Conservation (phyloP, 2,329 filamentous ascomycete genomes). For the Atkinsonella texensis region DNA sequence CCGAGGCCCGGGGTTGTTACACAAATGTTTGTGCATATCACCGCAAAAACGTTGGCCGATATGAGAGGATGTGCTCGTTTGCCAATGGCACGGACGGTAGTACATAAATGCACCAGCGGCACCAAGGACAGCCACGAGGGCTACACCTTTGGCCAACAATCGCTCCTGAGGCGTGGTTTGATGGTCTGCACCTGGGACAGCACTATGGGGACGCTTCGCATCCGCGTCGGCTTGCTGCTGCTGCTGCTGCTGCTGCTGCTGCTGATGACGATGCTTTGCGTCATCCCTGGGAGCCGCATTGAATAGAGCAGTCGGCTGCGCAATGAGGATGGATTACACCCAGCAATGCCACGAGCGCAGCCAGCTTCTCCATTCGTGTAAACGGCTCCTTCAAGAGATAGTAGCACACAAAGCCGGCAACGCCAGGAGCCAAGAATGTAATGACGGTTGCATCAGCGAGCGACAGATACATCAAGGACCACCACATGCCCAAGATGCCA, state of each 20-base stretch:
- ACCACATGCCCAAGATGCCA: slow-evolving; percentile 68
- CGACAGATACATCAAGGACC: slow-evolving; percentile 59
- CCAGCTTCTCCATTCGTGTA: slow-evolving; percentile 63
- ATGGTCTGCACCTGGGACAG: slow-evolving; percentile 20
- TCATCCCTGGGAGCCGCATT: slow-evolving; percentile 8
- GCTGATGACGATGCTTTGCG: background rate
- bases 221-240: background rate
- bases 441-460: slow-evolving; percentile 83
- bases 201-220: background rate
- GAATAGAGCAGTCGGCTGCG: slow-evolving; percentile 53
- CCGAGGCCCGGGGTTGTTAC: slow-evolving; percentile 41
- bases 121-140: slow-evolving; percentile 67
- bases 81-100: slow-evolving; percentile 68
- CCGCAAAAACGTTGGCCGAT: slow-evolving; percentile 73
- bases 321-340: slow-evolving; percentile 76
- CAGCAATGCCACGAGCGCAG: slow-evolving; percentile 59
- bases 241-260: background rate
- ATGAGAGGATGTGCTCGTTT: slow-evolving; percentile 71
- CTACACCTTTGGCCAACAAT: slow-evolving; percentile 56
- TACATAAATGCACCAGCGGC: slow-evolving; percentile 63
- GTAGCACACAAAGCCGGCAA: slow-evolving; percentile 71
- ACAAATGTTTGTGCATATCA: slow-evolving; percentile 58
- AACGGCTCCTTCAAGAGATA: slow-evolving; percentile 66
- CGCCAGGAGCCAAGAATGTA: slow-evolving; percentile 70
- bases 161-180: slow-evolving; percentile 49